Conservation (phyloP, 202 grass and related monocot species). For the Schoenoplectus tabernaemontani region DNA sequence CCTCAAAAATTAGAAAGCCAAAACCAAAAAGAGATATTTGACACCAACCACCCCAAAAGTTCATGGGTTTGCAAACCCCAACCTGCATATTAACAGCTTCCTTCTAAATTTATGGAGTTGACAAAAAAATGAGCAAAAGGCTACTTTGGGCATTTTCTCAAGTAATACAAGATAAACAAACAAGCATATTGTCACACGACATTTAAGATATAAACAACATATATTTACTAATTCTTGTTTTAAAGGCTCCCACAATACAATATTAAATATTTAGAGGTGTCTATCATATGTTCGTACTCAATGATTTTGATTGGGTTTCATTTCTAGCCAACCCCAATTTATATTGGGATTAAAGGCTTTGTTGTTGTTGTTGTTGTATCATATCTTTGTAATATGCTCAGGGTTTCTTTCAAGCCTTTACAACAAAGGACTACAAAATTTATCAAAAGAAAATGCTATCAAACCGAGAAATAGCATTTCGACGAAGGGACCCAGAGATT, state of each 20-base stretch:
- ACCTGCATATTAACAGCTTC: background rate
- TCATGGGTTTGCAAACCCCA: background rate
- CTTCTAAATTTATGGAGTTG: background rate
- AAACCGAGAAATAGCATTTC: conserved; percentile 80
- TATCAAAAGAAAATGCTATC: background rate
- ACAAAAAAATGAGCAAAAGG: background rate
- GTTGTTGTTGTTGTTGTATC: too few species aligned
- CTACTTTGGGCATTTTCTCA: background rate
- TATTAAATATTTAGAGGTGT: background rate
- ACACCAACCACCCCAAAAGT: background rate
- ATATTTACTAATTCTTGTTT: background rate
- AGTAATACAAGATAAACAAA: background rate
- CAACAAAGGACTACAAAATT: too few species aligned
- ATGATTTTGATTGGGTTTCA: too few species aligned
- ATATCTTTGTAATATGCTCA: too few species aligned
- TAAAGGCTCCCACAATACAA: background rate
- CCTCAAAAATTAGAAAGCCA: background rate
- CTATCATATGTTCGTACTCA: too few species aligned
- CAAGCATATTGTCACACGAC: background rate
- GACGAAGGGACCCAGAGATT: conserved; percentile 97
- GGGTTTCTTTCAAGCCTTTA: too few species aligned
- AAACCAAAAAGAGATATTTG: background rate
- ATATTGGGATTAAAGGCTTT: too few species aligned
- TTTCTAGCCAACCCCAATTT: too few species aligned
- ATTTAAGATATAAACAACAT: background rate